Conservation (phyloP, 1,139 yeast species). For the Yamadazyma atlantica region DNA sequence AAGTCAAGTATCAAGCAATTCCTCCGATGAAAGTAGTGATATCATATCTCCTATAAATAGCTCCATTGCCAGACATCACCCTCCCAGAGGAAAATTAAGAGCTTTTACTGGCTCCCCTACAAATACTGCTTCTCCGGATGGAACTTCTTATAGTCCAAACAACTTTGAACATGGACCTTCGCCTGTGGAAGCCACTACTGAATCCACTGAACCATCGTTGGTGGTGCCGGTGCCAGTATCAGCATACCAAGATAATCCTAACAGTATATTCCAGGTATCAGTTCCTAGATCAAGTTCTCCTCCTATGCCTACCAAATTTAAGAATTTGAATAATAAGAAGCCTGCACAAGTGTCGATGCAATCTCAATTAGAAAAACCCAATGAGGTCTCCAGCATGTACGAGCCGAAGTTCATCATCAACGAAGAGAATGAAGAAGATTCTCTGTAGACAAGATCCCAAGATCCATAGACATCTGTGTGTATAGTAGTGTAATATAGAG, state of each 20-base stretch:
- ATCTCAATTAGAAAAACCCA: constrained; percentile 4
- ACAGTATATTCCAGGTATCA: constrained; percentile 4
- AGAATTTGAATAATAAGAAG: constrained; percentile 3
- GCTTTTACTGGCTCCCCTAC: constrained; percentile 1
- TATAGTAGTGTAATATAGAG: background rate
- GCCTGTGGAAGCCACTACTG: background rate
- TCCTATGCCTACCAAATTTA: constrained; percentile 29
- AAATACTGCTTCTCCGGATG: no score
- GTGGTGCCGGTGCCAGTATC: constrained; percentile 1
- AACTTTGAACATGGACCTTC: no score
- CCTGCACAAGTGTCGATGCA: constrained; percentile 2
- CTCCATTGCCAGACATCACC: background rate
- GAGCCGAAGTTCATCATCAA: constrained; percentile 13
- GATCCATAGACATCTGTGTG: no score
- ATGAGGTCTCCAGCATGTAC: constrained; percentile 6
- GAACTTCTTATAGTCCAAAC: no score
- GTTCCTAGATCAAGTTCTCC: constrained; percentile 34
- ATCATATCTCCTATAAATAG: constrained; percentile 19
- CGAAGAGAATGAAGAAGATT: constrained; percentile 22
- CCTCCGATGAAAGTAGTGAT: constrained; percentile 37
- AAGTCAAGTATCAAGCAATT: constrained; percentile 38
- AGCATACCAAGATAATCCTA: background rate
- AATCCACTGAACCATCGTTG: background rate
- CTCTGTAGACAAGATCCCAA: background rate
- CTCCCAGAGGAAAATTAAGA: constrained; percentile 1